A percentile compares a stretch with the other conserved stretches of the same genome.
Evolutionary conservation across 345 rosid species (phyloP).

Genomic region (Gossypium anomalum): DNA sequence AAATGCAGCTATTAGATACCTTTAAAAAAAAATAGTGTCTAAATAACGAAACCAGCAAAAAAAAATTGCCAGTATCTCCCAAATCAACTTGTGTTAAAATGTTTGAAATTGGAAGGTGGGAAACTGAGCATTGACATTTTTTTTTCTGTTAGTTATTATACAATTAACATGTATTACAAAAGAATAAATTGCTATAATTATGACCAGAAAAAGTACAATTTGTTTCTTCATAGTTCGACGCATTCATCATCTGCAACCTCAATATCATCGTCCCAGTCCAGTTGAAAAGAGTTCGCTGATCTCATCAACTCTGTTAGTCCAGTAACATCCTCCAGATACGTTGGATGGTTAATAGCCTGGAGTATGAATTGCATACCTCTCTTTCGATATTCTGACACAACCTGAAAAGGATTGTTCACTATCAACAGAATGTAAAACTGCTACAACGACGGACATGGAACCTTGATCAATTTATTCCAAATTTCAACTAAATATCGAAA

Average conservation of each 20-base stretch:
- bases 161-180: conserved; percentile 14
- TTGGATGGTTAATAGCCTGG: conserved; percentile 88
- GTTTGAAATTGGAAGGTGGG: background rate
- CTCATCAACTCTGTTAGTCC: conserved; percentile 84
- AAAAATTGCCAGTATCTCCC: no score
- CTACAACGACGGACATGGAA: background rate
- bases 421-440: background rate
- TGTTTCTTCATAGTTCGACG: conserved; percentile 32
- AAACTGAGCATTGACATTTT: background rate
- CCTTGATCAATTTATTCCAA: background rate
- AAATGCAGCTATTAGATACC: background rate
- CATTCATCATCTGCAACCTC: conserved; percentile 32
- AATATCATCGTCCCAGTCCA: conserved; percentile 68
- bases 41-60: no score
- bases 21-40: no score
- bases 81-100: no score
- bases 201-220: background rate
- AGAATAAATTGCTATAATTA: background rate
- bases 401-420: conserved; percentile 37
- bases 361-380: conserved; percentile 71
- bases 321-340: conserved; percentile 85
- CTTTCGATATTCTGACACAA: conserved; percentile 58
- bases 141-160: background rate
- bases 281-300: conserved; percentile 55
- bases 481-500: background rate